These are phyloP conservation scores for Phytophthora hybrid DNA, from an alignment of 352 stramenopile species.

Conservation along the genomic window DNA sequence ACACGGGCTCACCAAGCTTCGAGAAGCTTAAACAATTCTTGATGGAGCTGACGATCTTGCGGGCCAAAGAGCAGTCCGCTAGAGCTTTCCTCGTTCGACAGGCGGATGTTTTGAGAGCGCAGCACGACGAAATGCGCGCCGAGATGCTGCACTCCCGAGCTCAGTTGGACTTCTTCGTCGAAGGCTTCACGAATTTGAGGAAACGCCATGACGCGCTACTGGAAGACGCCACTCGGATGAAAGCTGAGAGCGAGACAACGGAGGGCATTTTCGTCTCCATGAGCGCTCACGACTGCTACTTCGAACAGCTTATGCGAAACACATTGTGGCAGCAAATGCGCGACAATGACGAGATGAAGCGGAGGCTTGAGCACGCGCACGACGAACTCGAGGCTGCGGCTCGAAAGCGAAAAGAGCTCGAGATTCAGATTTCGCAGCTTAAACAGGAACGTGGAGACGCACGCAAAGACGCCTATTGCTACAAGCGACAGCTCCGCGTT, in stretches of 20 bases:
- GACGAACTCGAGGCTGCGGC: slow-evolving; percentile 40
- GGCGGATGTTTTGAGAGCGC: slow-evolving; percentile 47
- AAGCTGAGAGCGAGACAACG: slow-evolving; percentile 66
- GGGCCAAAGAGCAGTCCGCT: slow-evolving; percentile 67
- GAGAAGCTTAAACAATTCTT: slow-evolving; percentile 84
- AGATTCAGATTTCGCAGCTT: slow-evolving; percentile 49
- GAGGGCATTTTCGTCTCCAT: slow-evolving; percentile 69
- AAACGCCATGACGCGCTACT: slow-evolving; percentile 72
- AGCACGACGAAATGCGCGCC: slow-evolving; percentile 66
- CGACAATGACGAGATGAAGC: slow-evolving; percentile 48
- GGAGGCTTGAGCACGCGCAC: slow-evolving; percentile 28
- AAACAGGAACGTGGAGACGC: slow-evolving; percentile 63
- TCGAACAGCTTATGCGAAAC: slow-evolving; percentile 55
- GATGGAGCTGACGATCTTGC: slow-evolving; percentile 62
- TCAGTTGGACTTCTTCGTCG: slow-evolving; percentile 84
- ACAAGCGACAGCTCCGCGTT: slow-evolving; percentile 62
- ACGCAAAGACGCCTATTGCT: slow-evolving; percentile 64
- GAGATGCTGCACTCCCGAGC: slow-evolving; percentile 69
- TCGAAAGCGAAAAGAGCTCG: slow-evolving; percentile 50
- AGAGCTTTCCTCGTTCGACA: slow-evolving; percentile 66
- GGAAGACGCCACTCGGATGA: slow-evolving; percentile 58
- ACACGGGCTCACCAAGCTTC: slow-evolving; percentile 67
- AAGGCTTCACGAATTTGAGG: slow-evolving; percentile 75
- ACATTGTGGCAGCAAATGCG: slow-evolving; percentile 53
- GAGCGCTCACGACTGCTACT: slow-evolving; percentile 67